A percentile compares a stretch with the other conserved stretches of the same genome.
phyloP scores from a whole-genome alignment of 345 rosid species.

The Conringia planisiliqua region DNA sequence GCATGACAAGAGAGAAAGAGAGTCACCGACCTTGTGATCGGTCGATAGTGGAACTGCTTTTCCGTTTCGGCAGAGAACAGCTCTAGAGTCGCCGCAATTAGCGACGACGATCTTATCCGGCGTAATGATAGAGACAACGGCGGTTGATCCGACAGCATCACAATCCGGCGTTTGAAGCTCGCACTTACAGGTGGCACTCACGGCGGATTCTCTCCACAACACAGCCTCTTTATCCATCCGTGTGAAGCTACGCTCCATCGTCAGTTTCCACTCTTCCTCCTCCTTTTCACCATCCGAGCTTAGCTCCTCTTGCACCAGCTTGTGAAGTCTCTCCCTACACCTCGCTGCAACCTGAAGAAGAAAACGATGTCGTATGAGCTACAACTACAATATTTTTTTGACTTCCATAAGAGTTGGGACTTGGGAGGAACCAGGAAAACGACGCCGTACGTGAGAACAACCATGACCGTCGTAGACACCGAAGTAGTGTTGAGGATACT shows the following conservation, averaged over 20 bases:
- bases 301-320: slow-evolving; percentile 46
- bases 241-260: slow-evolving; percentile 55
- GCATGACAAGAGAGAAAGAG: background rate
- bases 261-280: slow-evolving; percentile 38
- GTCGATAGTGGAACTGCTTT: slow-evolving; percentile 61
- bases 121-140: slow-evolving; percentile 66
- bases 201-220: slow-evolving; percentile 8
- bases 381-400: background rate
- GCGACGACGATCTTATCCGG: slow-evolving; percentile 63
- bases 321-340: slow-evolving; percentile 61
- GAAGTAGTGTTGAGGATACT: slow-evolving; percentile 42
- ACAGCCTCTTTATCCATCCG: slow-evolving; percentile 59
- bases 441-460: slow-evolving; percentile 57
- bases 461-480: slow-evolving; percentile 79
- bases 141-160: slow-evolving; percentile 83
- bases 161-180: slow-evolving; percentile 60
- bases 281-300: slow-evolving; percentile 4
- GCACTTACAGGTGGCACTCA: slow-evolving; percentile 42
- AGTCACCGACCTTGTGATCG: slow-evolving; percentile 66
- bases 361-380: slow-evolving; percentile 1
- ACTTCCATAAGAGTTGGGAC: no score
- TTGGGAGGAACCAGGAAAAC: background rate
- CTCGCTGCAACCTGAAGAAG: slow-evolving; percentile 46
- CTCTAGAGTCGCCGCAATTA: slow-evolving; percentile 91
- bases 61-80: slow-evolving; percentile 71